Evolutionary conservation across 2,329 filamentous ascomycete genomes (phyloP), one percentile per base, ranked within the genome.

Genomic region (Bipolaris gigantea): DNA sequence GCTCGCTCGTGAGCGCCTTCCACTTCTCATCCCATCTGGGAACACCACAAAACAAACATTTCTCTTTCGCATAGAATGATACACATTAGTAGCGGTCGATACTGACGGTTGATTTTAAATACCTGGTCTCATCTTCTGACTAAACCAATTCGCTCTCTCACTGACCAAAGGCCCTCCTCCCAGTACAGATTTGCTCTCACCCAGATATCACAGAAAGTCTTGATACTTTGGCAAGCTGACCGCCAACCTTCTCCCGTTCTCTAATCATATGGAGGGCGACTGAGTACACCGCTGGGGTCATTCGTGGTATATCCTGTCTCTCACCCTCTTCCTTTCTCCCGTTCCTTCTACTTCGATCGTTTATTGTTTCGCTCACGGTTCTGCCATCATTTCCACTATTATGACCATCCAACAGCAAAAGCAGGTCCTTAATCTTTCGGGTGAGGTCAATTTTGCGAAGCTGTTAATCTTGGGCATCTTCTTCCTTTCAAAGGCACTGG

Each of bases 101-200:
- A 0, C 4, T n/a, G 5, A 15, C 3, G 6, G 9, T 39, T 54
- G n/a, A 59, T 38, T 0, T 39, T 18, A 16, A 34, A 25, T 36
- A 4, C 5, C 7, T 8, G 36, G 15, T 3, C 27, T 51, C 34
- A 42, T 30, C 34, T 38, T 9, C 11, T 18, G 4, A 30, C 40
- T 36, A 23, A 33, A 4, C 19, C 25, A 43, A 9, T 32, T 57
- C 56, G 46, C 44, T 59, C 40, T 30, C 40, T 30, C 34, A 10
- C 60, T 52, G 56, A 54, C 60, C 49, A 16, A 25, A 40, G 18
- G 30, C 50, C 50, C 27, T 48, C 50, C 27, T 48, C 57, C 56
- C 53, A 50, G 51, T 43, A 33, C 62, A 56, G 39, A 13, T 40
- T 19, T 39, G 43, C 46, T 59, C 60, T 67, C 54, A 64, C 64